Conservation (phyloP, 202 grass and related monocot genomes). For the Setaria italica region DNA sequence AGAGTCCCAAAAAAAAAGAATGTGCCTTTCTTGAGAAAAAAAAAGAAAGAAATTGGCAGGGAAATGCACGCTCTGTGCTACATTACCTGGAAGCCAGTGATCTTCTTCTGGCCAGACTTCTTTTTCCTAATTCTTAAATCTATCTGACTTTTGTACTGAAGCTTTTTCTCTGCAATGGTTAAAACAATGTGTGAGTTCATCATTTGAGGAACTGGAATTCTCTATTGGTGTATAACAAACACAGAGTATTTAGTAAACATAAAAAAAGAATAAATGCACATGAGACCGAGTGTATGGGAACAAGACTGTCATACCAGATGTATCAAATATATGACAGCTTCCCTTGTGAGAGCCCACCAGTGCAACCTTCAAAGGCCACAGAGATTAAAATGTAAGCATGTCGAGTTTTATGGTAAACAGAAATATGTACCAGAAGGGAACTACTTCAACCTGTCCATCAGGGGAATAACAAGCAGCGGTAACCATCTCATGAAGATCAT, state of each 20-base stretch:
- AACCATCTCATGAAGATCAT: slow-evolving; percentile 99
- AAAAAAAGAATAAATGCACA: not conserved
- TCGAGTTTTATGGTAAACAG: slow-evolving; percentile 25
- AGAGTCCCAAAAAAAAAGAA: not conserved
- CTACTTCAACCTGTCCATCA: slow-evolving; percentile 74
- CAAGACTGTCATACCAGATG: slow-evolving; percentile 69
- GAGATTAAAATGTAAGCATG: slow-evolving; percentile 45
- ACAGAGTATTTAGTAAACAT: slow-evolving; percentile 1
- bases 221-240: not conserved
- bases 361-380: slow-evolving; percentile 77
- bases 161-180: slow-evolving; percentile 80
- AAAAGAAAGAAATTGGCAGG: not conserved
- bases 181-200: slow-evolving; percentile 23
- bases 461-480: slow-evolving; percentile 95
- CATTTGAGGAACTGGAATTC: slow-evolving; percentile 33
- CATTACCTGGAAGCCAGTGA: slow-evolving; percentile 96
- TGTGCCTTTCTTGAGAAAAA: not conserved
- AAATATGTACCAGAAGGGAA: slow-evolving; percentile 29
- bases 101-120: slow-evolving; percentile 96
- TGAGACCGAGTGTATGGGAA: not conserved
- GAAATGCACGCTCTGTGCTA: not conserved
- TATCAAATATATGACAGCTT: slow-evolving; percentile 93
- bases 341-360: slow-evolving; percentile 95
- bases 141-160: slow-evolving; percentile 79
- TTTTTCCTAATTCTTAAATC: slow-evolving; percentile 88